Evolutionary conservation across 176 grass and related monocot species (phyloP).

Genomic region (Secale cereale): DNA sequence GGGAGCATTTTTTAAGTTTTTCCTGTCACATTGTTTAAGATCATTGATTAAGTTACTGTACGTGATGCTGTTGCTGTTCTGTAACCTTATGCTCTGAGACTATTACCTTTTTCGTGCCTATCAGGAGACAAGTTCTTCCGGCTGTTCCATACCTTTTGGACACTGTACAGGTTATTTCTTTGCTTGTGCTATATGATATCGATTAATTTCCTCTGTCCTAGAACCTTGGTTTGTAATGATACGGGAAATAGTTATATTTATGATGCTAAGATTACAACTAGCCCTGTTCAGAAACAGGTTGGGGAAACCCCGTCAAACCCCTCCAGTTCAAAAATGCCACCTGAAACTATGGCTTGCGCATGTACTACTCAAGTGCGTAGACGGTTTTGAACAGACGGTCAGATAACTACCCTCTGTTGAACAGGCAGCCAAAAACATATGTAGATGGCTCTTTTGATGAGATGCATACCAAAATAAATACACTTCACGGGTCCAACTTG

Average conservation of each 20-base stretch:
- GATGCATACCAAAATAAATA: background rate
- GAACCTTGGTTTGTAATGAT: background rate
- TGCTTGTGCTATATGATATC: background rate
- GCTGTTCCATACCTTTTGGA: slow-evolving; percentile 83
- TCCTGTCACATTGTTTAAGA: background rate
- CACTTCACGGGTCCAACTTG: background rate
- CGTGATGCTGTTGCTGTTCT: background rate
- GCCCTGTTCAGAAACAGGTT: background rate
- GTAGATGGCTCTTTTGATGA: background rate
- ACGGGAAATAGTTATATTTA: background rate
- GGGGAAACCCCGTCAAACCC: background rate
- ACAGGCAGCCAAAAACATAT: background rate
- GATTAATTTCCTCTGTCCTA: background rate
- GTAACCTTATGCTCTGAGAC: slow-evolving; percentile 21
- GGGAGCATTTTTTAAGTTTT: background rate
- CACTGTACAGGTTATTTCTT: slow-evolving; percentile 78
- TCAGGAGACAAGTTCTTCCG: slow-evolving; percentile 93
- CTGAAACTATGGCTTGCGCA: too few relatives aligned
- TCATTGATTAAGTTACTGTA: background rate
- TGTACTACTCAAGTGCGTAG: too few relatives aligned
- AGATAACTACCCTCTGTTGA: background rate
- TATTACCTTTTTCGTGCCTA: slow-evolving; percentile 31
- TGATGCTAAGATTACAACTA: background rate
- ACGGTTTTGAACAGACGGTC: background rate
- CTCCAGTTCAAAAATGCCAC: background rate